A percentile compares a stretch with the other conserved stretches of the same genome.
Evolutionary conservation across 768 basidiomycete species (phyloP).

Genomic region (Fomitopsis serialis): DNA sequence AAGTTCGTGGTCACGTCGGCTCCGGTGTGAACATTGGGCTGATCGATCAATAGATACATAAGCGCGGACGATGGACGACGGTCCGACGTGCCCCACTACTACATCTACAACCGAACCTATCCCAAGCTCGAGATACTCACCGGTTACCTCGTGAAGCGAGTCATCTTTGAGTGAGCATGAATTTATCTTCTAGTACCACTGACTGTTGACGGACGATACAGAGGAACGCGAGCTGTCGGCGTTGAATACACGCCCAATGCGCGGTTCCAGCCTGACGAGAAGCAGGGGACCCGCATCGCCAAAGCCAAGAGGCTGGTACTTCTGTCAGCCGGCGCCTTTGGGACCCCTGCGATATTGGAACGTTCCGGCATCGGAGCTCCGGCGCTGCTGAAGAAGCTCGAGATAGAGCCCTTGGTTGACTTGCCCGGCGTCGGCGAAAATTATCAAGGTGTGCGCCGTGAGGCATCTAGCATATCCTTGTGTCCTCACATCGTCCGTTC

Average conservation of each 20-base stretch:
- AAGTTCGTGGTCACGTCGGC: constrained; percentile 31
- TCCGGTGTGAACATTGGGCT: background rate
- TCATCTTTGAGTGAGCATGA: constrained; percentile 29
- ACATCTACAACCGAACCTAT: constrained; percentile 29
- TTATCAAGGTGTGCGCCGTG: constrained; percentile 26
- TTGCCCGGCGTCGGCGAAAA: constrained; percentile 40
- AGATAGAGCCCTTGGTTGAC: constrained; percentile 29
- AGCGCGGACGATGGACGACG: constrained; percentile 46
- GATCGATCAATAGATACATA: constrained; percentile 41
- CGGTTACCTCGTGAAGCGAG: constrained; percentile 30
- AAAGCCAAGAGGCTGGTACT: constrained; percentile 33
- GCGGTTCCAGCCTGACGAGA: constrained; percentile 15
- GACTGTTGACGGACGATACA: too few species aligned
- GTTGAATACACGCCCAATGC: constrained; percentile 32
- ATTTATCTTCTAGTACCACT: background rate
- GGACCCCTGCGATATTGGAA: constrained; percentile 50
- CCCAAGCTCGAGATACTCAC: constrained; percentile 25
- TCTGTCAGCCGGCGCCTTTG: constrained; percentile 35
- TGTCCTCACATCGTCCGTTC: too few species aligned
- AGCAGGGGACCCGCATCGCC: constrained; percentile 11
- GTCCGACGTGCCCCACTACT: constrained; percentile 47
- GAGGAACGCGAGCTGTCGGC: constrained; percentile 33
- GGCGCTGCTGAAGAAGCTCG: constrained; percentile 24
- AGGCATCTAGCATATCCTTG: too few species aligned
- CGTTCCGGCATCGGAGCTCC: constrained; percentile 41